These are phyloP conservation scores for Phytophthora tentaculata DNA, from an alignment of 352 stramenopile genomes.

Conservation along the genomic window DNA sequence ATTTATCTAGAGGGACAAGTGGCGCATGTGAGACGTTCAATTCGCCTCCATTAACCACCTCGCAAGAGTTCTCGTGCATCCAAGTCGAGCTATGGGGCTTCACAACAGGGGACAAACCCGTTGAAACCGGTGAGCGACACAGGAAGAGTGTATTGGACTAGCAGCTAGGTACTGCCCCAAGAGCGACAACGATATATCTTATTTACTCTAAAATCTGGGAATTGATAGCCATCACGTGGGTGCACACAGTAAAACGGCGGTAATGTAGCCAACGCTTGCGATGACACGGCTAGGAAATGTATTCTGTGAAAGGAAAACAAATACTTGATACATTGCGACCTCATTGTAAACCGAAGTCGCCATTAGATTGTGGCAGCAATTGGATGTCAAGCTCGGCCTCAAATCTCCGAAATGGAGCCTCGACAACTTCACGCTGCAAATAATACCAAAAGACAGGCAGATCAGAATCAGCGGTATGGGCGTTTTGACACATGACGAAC, in stretches of 20 bases:
- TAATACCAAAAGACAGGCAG: neutral
- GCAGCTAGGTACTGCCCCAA: conserved; percentile 17
- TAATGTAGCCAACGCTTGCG: neutral
- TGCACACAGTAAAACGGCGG: too few relatives aligned
- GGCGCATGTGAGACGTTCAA: conserved; percentile 90
- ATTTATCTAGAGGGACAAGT: conserved; percentile 85
- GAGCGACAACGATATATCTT: conserved; percentile 28
- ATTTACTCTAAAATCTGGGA: conserved; percentile 37
- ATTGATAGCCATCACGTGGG: too few relatives aligned
- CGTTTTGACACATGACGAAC: conserved; percentile 25
- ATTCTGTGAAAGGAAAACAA: conserved; percentile 20
- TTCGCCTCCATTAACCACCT: conserved; percentile 75
- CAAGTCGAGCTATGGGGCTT: conserved; percentile 90
- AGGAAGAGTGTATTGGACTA: conserved; percentile 80
- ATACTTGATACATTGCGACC: neutral
- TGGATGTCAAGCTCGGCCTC: conserved; percentile 38
- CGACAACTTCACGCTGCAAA: conserved; percentile 40
- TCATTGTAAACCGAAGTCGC: conserved; percentile 32
- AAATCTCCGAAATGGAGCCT: conserved; percentile 44
- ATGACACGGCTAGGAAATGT: conserved; percentile 7
- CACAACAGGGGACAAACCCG: conserved; percentile 62
- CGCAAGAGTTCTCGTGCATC: conserved; percentile 82
- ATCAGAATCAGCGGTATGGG: conserved; percentile 7
- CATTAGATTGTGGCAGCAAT: conserved; percentile 29
- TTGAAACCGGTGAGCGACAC: conserved; percentile 38